Conservation (phyloP, 2,329 filamentous ascomycete genomes). For the Pyrenochaeta sp. region DNA sequence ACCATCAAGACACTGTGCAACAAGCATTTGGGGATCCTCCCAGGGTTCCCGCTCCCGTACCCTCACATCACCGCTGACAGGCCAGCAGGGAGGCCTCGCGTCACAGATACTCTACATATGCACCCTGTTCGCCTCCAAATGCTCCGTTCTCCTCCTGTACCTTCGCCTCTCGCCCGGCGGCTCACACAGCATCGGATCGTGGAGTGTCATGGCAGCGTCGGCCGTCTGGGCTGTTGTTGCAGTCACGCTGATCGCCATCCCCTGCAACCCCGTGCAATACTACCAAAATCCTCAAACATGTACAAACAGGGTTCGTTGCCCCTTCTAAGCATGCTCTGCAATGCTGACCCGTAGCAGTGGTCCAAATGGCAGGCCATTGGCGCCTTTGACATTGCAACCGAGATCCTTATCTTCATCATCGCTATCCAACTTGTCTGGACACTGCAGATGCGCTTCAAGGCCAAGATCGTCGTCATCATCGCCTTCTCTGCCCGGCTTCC, state of each 20-base stretch:
- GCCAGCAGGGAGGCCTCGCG: conserved; percentile 36
- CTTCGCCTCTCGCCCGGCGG: conserved; percentile 36
- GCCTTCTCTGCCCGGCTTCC: conserved; percentile 43
- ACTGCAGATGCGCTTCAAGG: conserved; percentile 36
- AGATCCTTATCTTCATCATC: conserved; percentile 38
- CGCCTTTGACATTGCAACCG: conserved; percentile 37
- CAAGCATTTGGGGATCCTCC: conserved; percentile 1
- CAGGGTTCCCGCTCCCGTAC: conserved; percentile 17
- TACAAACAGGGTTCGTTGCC: conserved; percentile 29
- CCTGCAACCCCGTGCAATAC: conserved; percentile 33
- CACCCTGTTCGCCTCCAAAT: conserved; percentile 39
- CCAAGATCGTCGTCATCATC: conserved; percentile 37
- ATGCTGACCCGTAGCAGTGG: conserved; percentile 25
- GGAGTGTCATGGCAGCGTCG: conserved; percentile 26
- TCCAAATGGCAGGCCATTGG: conserved; percentile 41
- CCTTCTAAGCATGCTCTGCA: neutral
- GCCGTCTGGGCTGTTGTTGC: conserved; percentile 32
- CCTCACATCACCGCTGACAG: conserved; percentile 17
- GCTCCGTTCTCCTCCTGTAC: conserved; percentile 38
- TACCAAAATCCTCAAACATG: conserved; percentile 25
- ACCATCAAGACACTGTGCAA: neutral
- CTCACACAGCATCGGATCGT: conserved; percentile 28
- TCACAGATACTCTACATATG: conserved; percentile 42
- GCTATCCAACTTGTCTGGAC: conserved; percentile 34
- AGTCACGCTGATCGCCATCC: conserved; percentile 34